Percentiles rank a stretch among this genome's conserved stretches.
These are phyloP conservation scores for Diddensiella caesifluorescens DNA, from an alignment of 805 yeast species.

Conservation along the genomic window DNA sequence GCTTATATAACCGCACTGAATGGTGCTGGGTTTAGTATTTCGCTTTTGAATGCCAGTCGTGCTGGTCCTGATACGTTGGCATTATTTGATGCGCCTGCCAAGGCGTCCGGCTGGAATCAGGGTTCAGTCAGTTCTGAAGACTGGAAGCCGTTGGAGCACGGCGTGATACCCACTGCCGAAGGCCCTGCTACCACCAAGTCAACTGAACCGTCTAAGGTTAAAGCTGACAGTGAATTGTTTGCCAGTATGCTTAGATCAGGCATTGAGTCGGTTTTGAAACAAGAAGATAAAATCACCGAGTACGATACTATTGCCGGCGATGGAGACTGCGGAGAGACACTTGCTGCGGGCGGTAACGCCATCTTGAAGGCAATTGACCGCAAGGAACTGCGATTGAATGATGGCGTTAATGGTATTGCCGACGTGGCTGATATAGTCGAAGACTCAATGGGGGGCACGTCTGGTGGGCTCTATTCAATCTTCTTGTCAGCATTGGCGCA, in stretches of 20 bases:
- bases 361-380: slow-evolving; percentile 51
- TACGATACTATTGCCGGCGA: slow-evolving; percentile 91
- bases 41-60: slow-evolving; percentile 64
- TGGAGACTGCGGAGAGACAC: slow-evolving; percentile 95
- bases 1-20: slow-evolving; percentile 84
- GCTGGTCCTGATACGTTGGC: slow-evolving; percentile 45
- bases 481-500: slow-evolving; percentile 71
- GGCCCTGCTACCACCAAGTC: slow-evolving; percentile 25
- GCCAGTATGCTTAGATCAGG: slow-evolving; percentile 40
- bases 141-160: slow-evolving; percentile 20
- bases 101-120: slow-evolving; percentile 77
- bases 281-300: slow-evolving; percentile 80
- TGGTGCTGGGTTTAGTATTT: slow-evolving; percentile 87
- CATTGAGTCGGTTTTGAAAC: slow-evolving; percentile 48
- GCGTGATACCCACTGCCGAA: slow-evolving; percentile 15
- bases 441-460: slow-evolving; percentile 94
- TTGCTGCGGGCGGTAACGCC: slow-evolving; percentile 76
- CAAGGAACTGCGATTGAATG: slow-evolving; percentile 24
- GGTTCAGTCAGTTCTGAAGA: slow-evolving; percentile 34
- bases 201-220: slow-evolving; percentile 29
- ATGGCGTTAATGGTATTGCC: slow-evolving; percentile 53
- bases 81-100: slow-evolving; percentile 63
- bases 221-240: slow-evolving; percentile 30
- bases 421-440: slow-evolving; percentile 80
- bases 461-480: slow-evolving; percentile 89